Conservation (phyloP, 2,329 filamentous ascomycete species). For the Ophiosphaerella korrae region DNA sequence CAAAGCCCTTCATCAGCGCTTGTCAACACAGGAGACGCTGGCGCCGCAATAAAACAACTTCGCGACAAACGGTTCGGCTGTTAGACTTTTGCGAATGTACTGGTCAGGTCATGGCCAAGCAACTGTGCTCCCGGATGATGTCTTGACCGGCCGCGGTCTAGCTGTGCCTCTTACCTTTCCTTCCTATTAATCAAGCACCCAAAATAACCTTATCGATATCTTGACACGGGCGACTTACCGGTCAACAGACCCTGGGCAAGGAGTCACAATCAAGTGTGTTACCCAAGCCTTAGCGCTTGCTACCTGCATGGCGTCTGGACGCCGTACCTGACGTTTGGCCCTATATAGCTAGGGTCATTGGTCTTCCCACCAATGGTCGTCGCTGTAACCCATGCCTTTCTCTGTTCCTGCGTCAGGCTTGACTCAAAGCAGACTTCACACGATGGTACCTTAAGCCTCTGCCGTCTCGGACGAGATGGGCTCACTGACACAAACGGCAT, state of each 20-base stretch:
- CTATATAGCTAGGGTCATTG: constrained; percentile 20
- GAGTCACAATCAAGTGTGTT: constrained; percentile 22
- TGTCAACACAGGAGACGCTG: neutral
- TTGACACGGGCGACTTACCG: constrained; percentile 23
- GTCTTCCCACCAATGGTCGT: constrained; percentile 20
- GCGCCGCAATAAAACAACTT: neutral
- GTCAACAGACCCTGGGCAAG: constrained; percentile 22
- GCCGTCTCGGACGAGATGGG: constrained; percentile 27
- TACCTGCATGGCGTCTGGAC: constrained; percentile 16
- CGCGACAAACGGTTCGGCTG: neutral
- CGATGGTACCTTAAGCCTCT: constrained; percentile 16
- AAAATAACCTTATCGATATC: constrained; percentile 31
- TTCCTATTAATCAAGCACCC: constrained; percentile 12
- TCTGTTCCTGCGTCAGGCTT: constrained; percentile 29
- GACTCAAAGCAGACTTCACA: constrained; percentile 9
- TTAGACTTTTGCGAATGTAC: neutral
- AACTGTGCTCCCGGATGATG: constrained; percentile 13
- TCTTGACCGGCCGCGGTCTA: constrained; percentile 21
- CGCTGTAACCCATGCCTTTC: constrained; percentile 1
- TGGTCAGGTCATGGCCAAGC: neutral
- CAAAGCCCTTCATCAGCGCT: neutral
- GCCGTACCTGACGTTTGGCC: constrained; percentile 20
- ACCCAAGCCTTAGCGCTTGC: constrained; percentile 25
- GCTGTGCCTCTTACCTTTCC: constrained; percentile 3
- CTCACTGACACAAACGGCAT: constrained; percentile 30